phyloP scores from a whole-genome alignment of 768 basidiomycete species.

The Leucosporidium yakuticum region DNA sequence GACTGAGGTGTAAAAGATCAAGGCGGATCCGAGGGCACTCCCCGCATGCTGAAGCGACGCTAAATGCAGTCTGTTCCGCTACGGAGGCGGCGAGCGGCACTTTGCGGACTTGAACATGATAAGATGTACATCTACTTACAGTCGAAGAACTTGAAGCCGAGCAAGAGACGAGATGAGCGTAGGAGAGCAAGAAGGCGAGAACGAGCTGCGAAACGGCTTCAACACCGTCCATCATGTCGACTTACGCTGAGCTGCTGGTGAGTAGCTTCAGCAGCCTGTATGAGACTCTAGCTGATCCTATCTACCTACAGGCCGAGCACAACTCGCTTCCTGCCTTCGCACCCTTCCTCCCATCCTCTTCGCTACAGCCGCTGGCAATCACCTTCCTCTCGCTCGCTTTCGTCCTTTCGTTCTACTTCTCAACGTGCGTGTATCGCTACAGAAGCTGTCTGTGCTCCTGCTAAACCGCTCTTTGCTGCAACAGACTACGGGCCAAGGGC shows the following conservation, averaged over 20 bases:
- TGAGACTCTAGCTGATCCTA: too few relatives aligned
- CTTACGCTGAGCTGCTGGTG: background rate
- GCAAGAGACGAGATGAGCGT: too few relatives aligned
- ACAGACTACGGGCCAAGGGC: constrained; percentile 67
- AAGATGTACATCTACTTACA: too few relatives aligned
- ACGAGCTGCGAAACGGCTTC: background rate
- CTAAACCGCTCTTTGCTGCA: too few relatives aligned
- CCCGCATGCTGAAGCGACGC: too few relatives aligned
- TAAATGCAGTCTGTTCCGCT: too few relatives aligned
- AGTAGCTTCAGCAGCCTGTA: background rate
- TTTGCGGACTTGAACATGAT: too few relatives aligned
- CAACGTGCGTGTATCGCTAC: background rate
- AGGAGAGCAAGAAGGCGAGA: too few relatives aligned
- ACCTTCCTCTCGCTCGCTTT: constrained; percentile 6
- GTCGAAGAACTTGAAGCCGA: too few relatives aligned
- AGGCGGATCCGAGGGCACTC: too few relatives aligned
- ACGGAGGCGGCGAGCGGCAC: too few relatives aligned
- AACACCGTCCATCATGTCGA: background rate
- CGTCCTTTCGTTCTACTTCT: constrained; percentile 16
- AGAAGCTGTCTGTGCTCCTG: background rate
- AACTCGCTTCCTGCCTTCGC: constrained; percentile 6
- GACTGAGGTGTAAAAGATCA: too few relatives aligned
- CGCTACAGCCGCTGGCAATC: constrained; percentile 2
- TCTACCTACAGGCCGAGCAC: background rate
- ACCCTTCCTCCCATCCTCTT: constrained; percentile 1